Base-by-base conservation (phyloP, 257 asterid genomes). In the Scutellaria galericulata region DNA sequence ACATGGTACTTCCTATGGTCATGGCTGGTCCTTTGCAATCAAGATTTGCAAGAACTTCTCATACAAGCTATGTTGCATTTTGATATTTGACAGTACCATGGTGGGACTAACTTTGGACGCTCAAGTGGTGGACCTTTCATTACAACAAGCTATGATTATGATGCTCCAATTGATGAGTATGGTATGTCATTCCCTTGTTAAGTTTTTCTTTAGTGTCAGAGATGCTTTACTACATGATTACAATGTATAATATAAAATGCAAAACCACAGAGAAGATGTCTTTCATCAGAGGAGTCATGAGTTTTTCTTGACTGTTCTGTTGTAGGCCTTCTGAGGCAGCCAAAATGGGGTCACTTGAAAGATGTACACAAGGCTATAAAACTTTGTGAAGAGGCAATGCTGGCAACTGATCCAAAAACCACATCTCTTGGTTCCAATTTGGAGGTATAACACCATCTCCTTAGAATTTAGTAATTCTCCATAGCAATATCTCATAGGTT, bases 131-230 rank as follows among this genome's bases (percentile, higher is more conserved):
- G 98, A 40, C 97, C 98, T 39, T 89, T 89, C 83, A 86, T 91
- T 72, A 72, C 95, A 56, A 93, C 96, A 12, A 90, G 89, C 82
- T 89, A 93, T 71, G 98, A 93, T 75, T 93, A 90, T 79, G 97
- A 93, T 85, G 97, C 98, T 79, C 98, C 97, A 3, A 75, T 93
- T 57, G 98, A 93, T 75, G 98, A 93, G 81, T 91, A 83, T 46
- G 98, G 98, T 90, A 81, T 42, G 78, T 11, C 20, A 50, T 57
- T 15, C 54, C 35, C 6, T 64, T 70, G 7, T 57, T 40, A n/a
- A 47, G 13, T 70, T 35, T 74, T 40, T 5, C 7, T 39, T 52
- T 31, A 10, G 15, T 56, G 8, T 46, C 15, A 57, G 67, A 70
- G 48, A 24, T 24, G 42, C 20, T 39, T 12, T 22, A 46, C n/a